These are phyloP conservation scores for Psidium guajava DNA, from an alignment of 345 rosid genomes.

Conservation along the genomic window DNA sequence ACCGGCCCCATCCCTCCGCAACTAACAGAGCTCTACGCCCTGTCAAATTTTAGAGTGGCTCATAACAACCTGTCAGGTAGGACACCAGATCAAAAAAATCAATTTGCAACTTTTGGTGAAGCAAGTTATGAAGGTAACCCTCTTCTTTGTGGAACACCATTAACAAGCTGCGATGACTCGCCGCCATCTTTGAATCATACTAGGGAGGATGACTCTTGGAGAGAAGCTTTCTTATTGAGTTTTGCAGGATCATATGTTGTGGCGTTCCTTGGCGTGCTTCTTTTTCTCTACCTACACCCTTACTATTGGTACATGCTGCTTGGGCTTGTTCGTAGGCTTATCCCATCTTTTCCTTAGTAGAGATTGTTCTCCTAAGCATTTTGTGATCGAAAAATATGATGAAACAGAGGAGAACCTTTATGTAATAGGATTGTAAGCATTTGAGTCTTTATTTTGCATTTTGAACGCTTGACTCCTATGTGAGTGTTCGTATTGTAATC, in stretches of 20 bases:
- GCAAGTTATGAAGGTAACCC: not conserved
- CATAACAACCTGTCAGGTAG: constrained; percentile 9
- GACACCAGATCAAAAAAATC: not conserved
- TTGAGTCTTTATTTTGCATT: not conserved
- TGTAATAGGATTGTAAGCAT: not conserved
- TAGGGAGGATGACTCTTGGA: not conserved
- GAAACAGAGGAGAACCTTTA: not conserved
- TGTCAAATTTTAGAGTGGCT: not conserved
- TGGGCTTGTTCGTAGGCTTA: not conserved
- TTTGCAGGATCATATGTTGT: not conserved
- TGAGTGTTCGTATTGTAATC: not conserved
- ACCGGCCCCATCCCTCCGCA: not conserved
- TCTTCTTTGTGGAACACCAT: not conserved
- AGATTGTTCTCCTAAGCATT: too few species aligned
- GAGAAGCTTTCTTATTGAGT: not conserved
- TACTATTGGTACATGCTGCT: not conserved
- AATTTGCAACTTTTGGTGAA: not conserved
- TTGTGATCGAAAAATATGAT: not conserved
- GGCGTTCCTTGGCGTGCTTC: not conserved
- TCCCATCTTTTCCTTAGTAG: not conserved
- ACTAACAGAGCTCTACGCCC: not conserved
- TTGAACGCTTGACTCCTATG: not conserved
- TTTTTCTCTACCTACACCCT: not conserved
- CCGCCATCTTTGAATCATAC: not conserved
- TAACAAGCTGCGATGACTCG: not conserved